Evolutionary conservation across 2,329 filamentous ascomycete species (phyloP).

Genomic region (Aspergillus versicolor): DNA sequence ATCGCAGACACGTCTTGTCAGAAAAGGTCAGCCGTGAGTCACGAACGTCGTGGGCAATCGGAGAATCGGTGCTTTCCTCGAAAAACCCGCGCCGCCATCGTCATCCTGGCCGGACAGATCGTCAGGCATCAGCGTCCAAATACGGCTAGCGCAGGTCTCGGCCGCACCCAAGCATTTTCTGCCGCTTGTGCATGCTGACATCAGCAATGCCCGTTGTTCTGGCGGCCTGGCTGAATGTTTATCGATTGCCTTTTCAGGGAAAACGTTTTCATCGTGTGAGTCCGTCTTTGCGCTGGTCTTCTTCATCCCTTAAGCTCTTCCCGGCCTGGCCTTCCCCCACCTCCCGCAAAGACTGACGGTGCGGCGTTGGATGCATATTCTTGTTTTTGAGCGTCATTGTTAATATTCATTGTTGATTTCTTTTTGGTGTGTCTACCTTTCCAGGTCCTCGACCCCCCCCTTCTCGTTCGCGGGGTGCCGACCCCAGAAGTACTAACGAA

Average conservation of each 20-base stretch:
- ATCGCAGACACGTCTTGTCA: background rate
- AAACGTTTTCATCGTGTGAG: conserved; percentile 24
- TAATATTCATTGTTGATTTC: conserved; percentile 18
- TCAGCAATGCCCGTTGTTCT: conserved; percentile 28
- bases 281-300: conserved; percentile 23
- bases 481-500: conserved; percentile 9
- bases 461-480: background rate
- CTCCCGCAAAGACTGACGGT: conserved; percentile 16
- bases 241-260: conserved; percentile 39
- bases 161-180: conserved; percentile 9
- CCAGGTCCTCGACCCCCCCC: background rate
- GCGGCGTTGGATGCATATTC: conserved; percentile 29
- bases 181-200: conserved; percentile 21
- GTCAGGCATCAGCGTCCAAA: conserved; percentile 12
- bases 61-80: background rate
- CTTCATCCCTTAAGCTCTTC: conserved; percentile 14
- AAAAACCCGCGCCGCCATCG: conserved; percentile 4
- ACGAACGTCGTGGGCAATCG: background rate
- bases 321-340: conserved; percentile 13
- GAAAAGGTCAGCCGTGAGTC: background rate
- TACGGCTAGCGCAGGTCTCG: conserved; percentile 10
- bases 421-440: conserved; percentile 15
- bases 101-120: conserved; percentile 11
- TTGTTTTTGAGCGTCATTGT: conserved; percentile 29
- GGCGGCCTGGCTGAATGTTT: conserved; percentile 33